Base-by-base conservation (phyloP, 2,329 filamentous ascomycete species). In the Purpureocillium lavendulum region DNA sequence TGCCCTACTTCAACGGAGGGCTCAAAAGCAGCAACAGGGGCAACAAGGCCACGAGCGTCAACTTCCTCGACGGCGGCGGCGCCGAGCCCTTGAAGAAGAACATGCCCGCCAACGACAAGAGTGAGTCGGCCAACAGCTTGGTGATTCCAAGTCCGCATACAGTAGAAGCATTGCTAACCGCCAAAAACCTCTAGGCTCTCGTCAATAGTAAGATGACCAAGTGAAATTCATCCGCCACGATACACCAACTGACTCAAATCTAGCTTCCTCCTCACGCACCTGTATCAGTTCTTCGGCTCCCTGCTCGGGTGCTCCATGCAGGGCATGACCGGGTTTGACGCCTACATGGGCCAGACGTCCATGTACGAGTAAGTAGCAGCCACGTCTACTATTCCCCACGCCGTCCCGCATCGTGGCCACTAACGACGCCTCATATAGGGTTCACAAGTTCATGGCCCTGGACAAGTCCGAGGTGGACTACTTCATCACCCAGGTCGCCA, bases 1-100 rank as follows among this genome's bases (percentile, higher is more conserved):
- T 71, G 1, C 74, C 71, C 3, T 81, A 79, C 59, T 80, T 81
- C 64, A 67, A 62, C 43, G 77, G 77, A 7, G 63, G 52, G 0
- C 63, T 80, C 8, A 62, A 59, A 13, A 75, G 73, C 1, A 69
- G 67, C 46, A 81, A 80, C 58, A 57, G 56, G 9, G 70, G 71
- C 31, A 65, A 66, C 26, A 49, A 51, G 2, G 70, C 69, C 33
- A 58, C 64, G 2, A 60, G 71, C 3, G 60, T 77, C 56, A 80
- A 80, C 65, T 80, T 78, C 57, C 64, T 81, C 18, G 77, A 80
- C 45, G 75, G 68, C 34, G 77, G 76, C 32, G 76, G 68, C 45
- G 74, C 73, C 26, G 64, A 58, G 14, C 72, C 75, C 17, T 52
- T 80, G 46, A 70, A 61, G 63, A 66, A 65, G 53, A 76, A 75